Conservation (phyloP, 2,329 filamentous ascomycete species). For the Pseudogymnoascus sp. region DNA sequence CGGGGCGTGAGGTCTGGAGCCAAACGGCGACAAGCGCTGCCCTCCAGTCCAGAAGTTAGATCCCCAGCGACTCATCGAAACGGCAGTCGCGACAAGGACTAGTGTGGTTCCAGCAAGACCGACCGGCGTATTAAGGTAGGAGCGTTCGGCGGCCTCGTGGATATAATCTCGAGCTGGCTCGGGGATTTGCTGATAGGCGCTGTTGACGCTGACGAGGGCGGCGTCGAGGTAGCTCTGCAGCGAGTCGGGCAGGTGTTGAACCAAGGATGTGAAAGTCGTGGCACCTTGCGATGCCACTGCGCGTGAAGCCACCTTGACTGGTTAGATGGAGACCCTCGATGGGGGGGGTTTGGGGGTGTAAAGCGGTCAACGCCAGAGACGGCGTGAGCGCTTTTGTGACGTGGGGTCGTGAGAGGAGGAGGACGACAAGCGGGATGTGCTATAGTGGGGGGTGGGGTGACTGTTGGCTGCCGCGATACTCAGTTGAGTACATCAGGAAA, state of each 20-base stretch:
- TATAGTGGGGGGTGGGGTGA: slow-evolving; percentile 1
- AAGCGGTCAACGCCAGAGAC: slow-evolving; percentile 3
- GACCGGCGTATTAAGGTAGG: slow-evolving; percentile 24
- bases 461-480: slow-evolving; percentile 14
- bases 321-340: slow-evolving; percentile 15
- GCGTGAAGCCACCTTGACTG: slow-evolving; percentile 30
- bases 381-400: slow-evolving; percentile 7
- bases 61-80: slow-evolving; percentile 30
- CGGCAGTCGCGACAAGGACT: slow-evolving; percentile 20
- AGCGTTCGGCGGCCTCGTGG: slow-evolving; percentile 21
- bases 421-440: neutral
- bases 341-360: slow-evolving; percentile 4
- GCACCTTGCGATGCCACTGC: slow-evolving; percentile 55
- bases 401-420: slow-evolving; percentile 1
- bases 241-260: slow-evolving; percentile 45
- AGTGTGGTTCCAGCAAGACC: slow-evolving; percentile 21
- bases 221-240: slow-evolving; percentile 49
- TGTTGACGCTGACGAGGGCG: slow-evolving; percentile 42
- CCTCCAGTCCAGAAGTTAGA: slow-evolving; percentile 23
- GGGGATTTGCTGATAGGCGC: slow-evolving; percentile 32
- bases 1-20: slow-evolving; percentile 37
- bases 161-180: slow-evolving; percentile 23
- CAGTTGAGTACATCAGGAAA: slow-evolving; percentile 25
- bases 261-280: slow-evolving; percentile 40
- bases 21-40: slow-evolving; percentile 25